These are phyloP conservation scores for Haplosporangium gracile DNA, from an alignment of 192 early-diverging fungal species.

Conservation along the genomic window DNA sequence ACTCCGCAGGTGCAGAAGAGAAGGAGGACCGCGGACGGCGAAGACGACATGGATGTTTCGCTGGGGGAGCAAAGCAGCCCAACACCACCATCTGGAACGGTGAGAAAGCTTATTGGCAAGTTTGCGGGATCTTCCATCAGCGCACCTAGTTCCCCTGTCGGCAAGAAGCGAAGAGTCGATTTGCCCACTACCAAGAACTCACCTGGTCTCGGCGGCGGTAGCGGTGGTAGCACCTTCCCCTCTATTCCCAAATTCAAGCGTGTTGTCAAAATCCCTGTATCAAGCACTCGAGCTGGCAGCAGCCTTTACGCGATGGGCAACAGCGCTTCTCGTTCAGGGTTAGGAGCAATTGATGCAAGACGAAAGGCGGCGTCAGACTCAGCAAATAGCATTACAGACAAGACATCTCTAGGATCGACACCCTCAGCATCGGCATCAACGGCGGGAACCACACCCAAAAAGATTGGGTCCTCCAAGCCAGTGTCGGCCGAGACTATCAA, in stretches of 20 bases:
- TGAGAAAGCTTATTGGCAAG: slow-evolving; percentile 25
- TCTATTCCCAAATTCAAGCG: slow-evolving; percentile 28
- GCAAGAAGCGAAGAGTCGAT: slow-evolving; percentile 30
- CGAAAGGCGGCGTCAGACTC: slow-evolving; percentile 5
- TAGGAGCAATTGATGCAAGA: slow-evolving; percentile 1
- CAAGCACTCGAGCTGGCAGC: background rate
- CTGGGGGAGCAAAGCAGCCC: slow-evolving; percentile 4
- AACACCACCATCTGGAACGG: slow-evolving; percentile 36
- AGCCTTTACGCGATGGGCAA: slow-evolving; percentile 15
- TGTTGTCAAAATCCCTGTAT: slow-evolving; percentile 39
- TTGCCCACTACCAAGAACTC: slow-evolving; percentile 6
- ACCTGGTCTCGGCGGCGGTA: background rate
- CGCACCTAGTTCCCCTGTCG: slow-evolving; percentile 21
- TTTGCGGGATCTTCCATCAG: slow-evolving; percentile 39
- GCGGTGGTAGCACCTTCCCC: background rate
- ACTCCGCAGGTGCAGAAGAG: slow-evolving; percentile 9
- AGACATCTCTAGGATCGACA: background rate
- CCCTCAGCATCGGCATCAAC: background rate
- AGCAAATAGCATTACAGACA: background rate
- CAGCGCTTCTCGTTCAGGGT: background rate
- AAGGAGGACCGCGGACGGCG: slow-evolving; percentile 5
- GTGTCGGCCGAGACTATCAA: slow-evolving; percentile 51
- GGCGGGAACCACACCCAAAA: background rate
- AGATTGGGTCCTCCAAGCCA: slow-evolving; percentile 26
- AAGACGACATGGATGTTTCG: slow-evolving; percentile 7